Evolutionary conservation across 495 filamentous ascomycete species (phyloP), one percentile per base, ranked within the genome.

Genomic region (Baudoinia panamericana): DNA sequence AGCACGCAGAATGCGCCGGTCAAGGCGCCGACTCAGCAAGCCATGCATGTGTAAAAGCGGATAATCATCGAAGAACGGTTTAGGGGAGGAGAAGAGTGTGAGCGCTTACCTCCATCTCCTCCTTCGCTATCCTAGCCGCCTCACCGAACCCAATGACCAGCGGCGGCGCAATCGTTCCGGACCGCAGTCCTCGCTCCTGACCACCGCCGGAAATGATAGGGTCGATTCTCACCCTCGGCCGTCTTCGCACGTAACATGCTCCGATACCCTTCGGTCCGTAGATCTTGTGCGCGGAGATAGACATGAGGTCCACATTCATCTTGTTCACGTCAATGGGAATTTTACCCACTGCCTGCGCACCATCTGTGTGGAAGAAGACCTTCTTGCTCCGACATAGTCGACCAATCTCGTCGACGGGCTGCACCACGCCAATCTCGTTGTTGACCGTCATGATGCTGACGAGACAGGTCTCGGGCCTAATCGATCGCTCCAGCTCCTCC

Each of bases 361-460:
- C 90, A 61, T 97, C 90, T n/a, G 85, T 93, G 63, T 97, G 90
- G 76, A 96, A 97, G 69, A 94, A 97, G 34, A 93, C 66, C 67
- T 95, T 93, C 60, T 82, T 92, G 25, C 72, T 71, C 28, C 87
- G 76, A 64, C 90, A 97, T 16, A 97, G 62, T 62, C 80, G 80
- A 48, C 90, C 90, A 56, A 97, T 97, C 63, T 93, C 76, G 51
- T 83, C 84, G 47, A 96, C 55, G 0, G 90, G 92, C 61, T 97
- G 90, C 40, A 97, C 87, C 21, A 97, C 90, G 54, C 90, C 90
- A 52, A 96, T 96, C 63, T 97, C 90, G 59, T 97, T 97, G 69
- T 97, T 97, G 27, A 97, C 92, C 0, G 92, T 78, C 90, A 97
- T 97, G 58, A 97, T 83, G 60, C 84, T 93, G 54, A 96, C 87